These are phyloP conservation scores for Alternaria solani DNA, from an alignment of 2,329 filamentous ascomycete species.

Conservation along the genomic window DNA sequence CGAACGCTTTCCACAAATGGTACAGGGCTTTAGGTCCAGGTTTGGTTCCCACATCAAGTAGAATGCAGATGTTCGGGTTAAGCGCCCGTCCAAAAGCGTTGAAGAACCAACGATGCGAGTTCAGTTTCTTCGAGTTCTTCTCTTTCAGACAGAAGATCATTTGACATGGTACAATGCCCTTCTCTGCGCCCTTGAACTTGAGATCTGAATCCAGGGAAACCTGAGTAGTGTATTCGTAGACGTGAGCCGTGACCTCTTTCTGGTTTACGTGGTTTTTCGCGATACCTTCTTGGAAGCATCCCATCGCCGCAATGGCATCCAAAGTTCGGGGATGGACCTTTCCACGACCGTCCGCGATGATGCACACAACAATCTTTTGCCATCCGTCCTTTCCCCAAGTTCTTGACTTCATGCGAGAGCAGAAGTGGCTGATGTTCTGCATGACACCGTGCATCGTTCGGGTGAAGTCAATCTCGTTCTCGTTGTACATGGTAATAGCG, in stretches of 20 bases:
- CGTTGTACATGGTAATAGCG: conserved; percentile 99
- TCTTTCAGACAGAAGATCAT: conserved; percentile 99
- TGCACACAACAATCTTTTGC: conserved; percentile 99
- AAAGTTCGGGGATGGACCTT: conserved; percentile 93
- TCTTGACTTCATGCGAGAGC: conserved; percentile 86
- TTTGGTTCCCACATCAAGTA: conserved; percentile 94
- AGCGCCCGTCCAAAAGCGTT: conserved; percentile 94
- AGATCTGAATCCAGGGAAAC: conserved; percentile 94
- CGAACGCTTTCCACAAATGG: conserved; percentile 98
- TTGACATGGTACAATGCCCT: conserved; percentile 97
- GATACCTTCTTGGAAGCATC: conserved; percentile 97
- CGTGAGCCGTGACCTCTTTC: conserved; percentile 91
- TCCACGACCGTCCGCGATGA: conserved; percentile 92
- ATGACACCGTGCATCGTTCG: conserved; percentile 98
- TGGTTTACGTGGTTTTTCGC: conserved; percentile 99
- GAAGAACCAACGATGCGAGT: conserved; percentile 99
- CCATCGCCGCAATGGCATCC: conserved; percentile 94
- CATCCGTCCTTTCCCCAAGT: conserved; percentile 98
- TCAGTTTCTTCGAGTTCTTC: conserved; percentile 96
- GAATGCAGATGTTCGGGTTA: conserved; percentile 94
- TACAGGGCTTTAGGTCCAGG: conserved; percentile 92
- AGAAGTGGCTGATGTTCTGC: conserved; percentile 98
- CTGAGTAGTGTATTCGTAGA: conserved; percentile 99
- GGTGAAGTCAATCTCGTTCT: conserved; percentile 95
- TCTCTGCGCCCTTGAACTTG: conserved; percentile 99